Evolutionary conservation across 179 eudicot genomes (phyloP).

Genomic region (Amaranthus tricolor): DNA sequence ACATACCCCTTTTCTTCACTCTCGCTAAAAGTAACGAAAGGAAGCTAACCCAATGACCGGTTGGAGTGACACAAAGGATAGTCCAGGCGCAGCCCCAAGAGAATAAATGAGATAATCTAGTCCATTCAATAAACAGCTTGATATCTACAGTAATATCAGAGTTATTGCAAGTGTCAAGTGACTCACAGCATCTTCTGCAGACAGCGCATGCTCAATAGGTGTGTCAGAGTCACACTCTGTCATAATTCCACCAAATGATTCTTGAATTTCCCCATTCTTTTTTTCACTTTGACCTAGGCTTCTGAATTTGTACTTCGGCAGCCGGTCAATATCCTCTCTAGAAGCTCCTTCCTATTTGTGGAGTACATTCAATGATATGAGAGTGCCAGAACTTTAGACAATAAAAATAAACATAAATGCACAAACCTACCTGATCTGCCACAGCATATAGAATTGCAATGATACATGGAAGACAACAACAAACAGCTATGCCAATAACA

Average conservation of each 20-base stretch:
- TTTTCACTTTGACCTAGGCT: conserved; percentile 75
- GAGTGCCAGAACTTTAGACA: conserved; percentile 1
- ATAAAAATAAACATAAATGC: not conserved
- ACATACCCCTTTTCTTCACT: not conserved
- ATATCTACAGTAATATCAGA: not conserved
- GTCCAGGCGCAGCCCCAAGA: too few species aligned
- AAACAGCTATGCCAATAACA: conserved; percentile 82
- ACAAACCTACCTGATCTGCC: conserved; percentile 78
- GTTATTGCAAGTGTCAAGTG: not conserved
- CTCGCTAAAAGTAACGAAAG: not conserved
- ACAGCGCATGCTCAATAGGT: conserved; percentile 58
- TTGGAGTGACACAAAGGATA: not conserved
- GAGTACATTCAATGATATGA: conserved; percentile 12
- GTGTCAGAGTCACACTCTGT: conserved; percentile 72
- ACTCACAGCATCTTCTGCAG: conserved; percentile 87
- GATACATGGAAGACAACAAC: conserved; percentile 95
- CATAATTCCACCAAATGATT: conserved; percentile 71
- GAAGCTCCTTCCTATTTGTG: conserved; percentile 73
- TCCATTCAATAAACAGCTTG: not conserved
- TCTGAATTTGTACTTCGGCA: conserved; percentile 61
- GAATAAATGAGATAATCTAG: too few species aligned
- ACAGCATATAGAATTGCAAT: conserved; percentile 86
- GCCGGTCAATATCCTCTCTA: conserved; percentile 68
- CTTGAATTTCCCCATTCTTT: conserved; percentile 74
- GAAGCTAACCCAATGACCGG: not conserved